Base-by-base conservation (phyloP, 148 eudicot genomes). In the Cornus florida region DNA sequence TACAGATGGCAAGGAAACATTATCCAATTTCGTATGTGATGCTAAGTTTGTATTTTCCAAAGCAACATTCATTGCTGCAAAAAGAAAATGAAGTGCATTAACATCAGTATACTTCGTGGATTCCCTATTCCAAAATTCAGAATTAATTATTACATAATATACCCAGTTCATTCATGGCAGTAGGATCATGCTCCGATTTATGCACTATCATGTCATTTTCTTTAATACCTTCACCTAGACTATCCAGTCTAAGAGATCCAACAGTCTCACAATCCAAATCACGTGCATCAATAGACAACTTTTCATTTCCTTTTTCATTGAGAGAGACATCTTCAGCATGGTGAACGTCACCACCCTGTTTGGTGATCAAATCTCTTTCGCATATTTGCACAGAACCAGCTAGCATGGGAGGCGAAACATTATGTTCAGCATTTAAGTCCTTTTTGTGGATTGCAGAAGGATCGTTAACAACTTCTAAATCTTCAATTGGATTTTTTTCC, bases 91-190 rank as follows among this genome's bases (percentile, higher is more conserved):
- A 62, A 62, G 66, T 6, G 7, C 23, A 17, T 7, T 13, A 62
- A 62, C 20, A 66, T 31, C 32, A 65, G 73, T 22, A 19, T 23
- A 46, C 39, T 4, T 28, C 23, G 24, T 13, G 24, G n/a, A 56
- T n/a, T 67, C 80, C 74, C 79, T 14, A 76, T 77, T 65, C 31
- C 19, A 60, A 57, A 67, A 71, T n/a, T 46, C 12, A 78, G 13
- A 28, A 73, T 12, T 32, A 70, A 73, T 68, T 38, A 23, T 69
- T 75, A 71, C n/a, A 73, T 76, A 24, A 33, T 28, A 41, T 84
- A 93, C 92, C 91, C 80, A 85, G 64, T 78, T 77, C 75, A 32
- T 72, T 77, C 38, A 64, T 65, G 66, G 67, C 72, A 77, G 84
- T 24, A 75, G 60, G 64, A 33, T 73, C 80, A 70, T 28, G 72